Evolutionary conservation across 1,284 basidiomycete species (phyloP).

Genomic region (Irpex sp.): DNA sequence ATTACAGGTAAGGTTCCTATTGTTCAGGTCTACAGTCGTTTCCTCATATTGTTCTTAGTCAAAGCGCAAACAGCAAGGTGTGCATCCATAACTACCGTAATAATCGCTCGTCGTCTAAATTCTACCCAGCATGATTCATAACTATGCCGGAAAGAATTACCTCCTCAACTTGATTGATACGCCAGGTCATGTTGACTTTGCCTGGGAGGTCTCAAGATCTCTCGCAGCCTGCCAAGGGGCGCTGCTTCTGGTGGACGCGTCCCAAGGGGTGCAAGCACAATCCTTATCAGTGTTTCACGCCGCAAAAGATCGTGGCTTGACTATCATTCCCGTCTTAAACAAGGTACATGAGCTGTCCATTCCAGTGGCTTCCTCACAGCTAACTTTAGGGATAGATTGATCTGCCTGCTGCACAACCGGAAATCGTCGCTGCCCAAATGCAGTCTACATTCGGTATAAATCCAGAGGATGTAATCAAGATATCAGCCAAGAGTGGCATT

Average conservation of each 20-base stretch:
- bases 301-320: constrained; percentile 79
- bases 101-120: constrained; percentile 7
- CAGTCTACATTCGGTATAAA: constrained; percentile 78
- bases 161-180: constrained; percentile 97
- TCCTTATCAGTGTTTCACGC: constrained; percentile 94
- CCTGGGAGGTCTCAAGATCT: constrained; percentile 94
- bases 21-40: constrained; percentile 29
- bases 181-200: constrained; percentile 95
- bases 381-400: constrained; percentile 60
- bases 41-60: constrained; percentile 26
- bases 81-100: not conserved
- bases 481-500: constrained; percentile 92
- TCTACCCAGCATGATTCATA: constrained; percentile 70
- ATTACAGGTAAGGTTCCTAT: constrained; percentile 67
- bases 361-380: not conserved
- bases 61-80: constrained; percentile 91
- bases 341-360: constrained; percentile 54
- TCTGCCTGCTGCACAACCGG: constrained; percentile 81
- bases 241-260: constrained; percentile 88
- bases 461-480: constrained; percentile 67
- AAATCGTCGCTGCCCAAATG: constrained; percentile 78
- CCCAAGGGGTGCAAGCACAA: constrained; percentile 97
- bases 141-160: constrained; percentile 50
- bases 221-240: constrained; percentile 94
- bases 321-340: constrained; percentile 91